Evolutionary conservation across 1,284 basidiomycete species (phyloP).

Genomic region (Fistulinella staudtii): DNA sequence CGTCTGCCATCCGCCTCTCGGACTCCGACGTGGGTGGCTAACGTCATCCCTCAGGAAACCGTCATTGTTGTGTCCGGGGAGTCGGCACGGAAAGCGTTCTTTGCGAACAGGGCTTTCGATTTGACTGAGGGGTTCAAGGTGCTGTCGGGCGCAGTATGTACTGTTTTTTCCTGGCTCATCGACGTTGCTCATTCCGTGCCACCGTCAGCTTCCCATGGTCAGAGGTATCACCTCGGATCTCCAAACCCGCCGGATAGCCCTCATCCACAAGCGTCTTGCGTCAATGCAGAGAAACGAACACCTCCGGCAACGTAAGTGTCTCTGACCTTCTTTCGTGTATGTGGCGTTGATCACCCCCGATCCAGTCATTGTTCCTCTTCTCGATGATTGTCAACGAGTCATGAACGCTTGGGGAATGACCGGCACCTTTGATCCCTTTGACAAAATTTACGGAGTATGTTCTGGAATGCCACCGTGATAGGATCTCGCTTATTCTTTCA

Average conservation of each 20-base stretch:
- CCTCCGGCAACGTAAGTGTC: conserved; percentile 51
- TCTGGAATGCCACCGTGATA: neutral
- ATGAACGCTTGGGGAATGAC: conserved; percentile 59
- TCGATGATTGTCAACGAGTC: conserved; percentile 56
- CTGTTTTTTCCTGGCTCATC: neutral
- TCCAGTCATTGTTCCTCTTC: conserved; percentile 57
- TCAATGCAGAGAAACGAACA: conserved; percentile 57
- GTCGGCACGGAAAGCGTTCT: conserved; percentile 62
- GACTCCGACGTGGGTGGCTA: conserved; percentile 16
- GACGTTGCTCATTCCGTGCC: conserved; percentile 3
- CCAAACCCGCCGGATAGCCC: conserved; percentile 51
- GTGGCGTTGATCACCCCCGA: conserved; percentile 14
- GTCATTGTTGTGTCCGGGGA: conserved; percentile 72
- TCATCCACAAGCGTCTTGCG: conserved; percentile 66
- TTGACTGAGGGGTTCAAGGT: conserved; percentile 73
- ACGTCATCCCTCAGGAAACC: conserved; percentile 45
- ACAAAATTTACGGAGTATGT: conserved; percentile 63
- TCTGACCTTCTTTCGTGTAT: conserved; percentile 4
- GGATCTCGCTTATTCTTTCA: neutral
- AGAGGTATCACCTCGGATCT: conserved; percentile 68
- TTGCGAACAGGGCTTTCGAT: conserved; percentile 62
- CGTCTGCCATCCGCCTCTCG: conserved; percentile 10
- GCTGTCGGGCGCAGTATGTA: conserved; percentile 66
- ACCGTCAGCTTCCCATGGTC: conserved; percentile 61
- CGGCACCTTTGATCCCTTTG: conserved; percentile 65